Evolutionary conservation across 2,329 filamentous ascomycete species (phyloP).

Genomic region (Alternaria longipes): DNA sequence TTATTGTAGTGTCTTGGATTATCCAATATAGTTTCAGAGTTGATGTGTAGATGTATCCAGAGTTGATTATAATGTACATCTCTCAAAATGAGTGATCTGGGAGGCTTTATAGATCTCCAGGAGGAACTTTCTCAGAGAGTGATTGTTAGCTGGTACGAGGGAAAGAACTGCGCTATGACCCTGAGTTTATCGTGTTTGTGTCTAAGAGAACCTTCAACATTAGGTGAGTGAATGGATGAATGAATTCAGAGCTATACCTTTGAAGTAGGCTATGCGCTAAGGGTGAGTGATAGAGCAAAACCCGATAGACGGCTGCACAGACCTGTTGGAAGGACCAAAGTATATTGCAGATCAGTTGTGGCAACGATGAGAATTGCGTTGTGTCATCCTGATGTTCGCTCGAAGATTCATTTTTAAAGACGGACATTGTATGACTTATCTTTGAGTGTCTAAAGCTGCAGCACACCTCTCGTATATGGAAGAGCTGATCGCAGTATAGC

Average conservation of each 20-base stretch:
- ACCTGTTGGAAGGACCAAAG: background rate
- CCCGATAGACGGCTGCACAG: background rate
- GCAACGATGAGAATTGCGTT: background rate
- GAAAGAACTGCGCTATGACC: background rate
- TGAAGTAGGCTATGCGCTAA: background rate
- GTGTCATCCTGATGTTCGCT: background rate
- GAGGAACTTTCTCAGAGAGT: background rate
- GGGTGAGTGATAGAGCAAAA: background rate
- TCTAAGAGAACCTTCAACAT: background rate
- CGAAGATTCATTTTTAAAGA: background rate
- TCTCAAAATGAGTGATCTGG: background rate
- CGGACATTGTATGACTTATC: background rate
- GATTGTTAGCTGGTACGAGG: background rate
- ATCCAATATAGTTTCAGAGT: background rate
- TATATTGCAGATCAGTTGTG: background rate
- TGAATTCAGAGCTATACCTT: background rate
- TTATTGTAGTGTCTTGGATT: background rate
- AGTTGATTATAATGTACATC: background rate
- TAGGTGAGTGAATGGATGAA: background rate
- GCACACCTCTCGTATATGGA: too few species aligned
- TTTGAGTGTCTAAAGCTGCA: too few species aligned
- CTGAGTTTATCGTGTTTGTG: background rate
- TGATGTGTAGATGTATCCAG: background rate
- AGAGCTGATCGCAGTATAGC: background rate
- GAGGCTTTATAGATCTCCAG: background rate